Percentiles rank a stretch among this genome's conserved stretches.
These are phyloP conservation scores for Colletotrichum zoysiae DNA, from an alignment of 2,329 filamentous ascomycete genomes.

Conservation along the genomic window DNA sequence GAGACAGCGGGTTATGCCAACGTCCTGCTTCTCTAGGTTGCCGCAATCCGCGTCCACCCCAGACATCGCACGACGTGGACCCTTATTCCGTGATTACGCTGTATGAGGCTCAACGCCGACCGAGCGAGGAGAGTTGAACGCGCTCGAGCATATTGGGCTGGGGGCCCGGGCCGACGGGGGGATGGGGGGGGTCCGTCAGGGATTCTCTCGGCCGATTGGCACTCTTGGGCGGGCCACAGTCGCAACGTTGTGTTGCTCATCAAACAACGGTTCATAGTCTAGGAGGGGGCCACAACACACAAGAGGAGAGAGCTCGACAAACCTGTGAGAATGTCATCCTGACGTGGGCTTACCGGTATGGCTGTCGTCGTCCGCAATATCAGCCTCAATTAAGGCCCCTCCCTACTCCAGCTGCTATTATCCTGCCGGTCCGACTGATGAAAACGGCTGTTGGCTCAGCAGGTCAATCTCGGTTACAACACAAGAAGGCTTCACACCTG, in stretches of 20 bases:
- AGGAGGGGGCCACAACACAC: not conserved
- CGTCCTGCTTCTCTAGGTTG: not conserved
- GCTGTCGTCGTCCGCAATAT: conserved; percentile 13
- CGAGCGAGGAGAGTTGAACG: conserved; percentile 16
- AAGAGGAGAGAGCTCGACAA: not conserved
- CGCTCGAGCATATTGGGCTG: conserved; percentile 7
- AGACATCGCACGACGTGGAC: conserved; percentile 5
- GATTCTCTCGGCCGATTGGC: conserved; percentile 36
- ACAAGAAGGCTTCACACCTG: not conserved
- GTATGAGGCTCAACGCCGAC: conserved; percentile 25
- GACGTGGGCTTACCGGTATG: not conserved
- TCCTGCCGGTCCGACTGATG: conserved; percentile 9
- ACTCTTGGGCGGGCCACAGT: conserved; percentile 3
- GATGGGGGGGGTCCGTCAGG: conserved; percentile 12
- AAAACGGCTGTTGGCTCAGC: conserved; percentile 6
- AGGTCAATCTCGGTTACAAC: not conserved
- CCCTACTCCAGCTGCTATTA: conserved; percentile 6
- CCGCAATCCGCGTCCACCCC: not conserved
- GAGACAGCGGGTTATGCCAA: conserved; percentile 11
- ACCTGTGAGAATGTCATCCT: conserved; percentile 14
- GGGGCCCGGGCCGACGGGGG: not conserved
- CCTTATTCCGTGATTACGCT: not conserved
- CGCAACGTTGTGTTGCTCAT: conserved; percentile 22
- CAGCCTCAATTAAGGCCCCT: conserved; percentile 17
- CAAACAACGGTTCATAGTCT: conserved; percentile 6